Evolutionary conservation across 805 yeast genomes (phyloP).

Genomic region (Starmerella scarabaei): DNA sequence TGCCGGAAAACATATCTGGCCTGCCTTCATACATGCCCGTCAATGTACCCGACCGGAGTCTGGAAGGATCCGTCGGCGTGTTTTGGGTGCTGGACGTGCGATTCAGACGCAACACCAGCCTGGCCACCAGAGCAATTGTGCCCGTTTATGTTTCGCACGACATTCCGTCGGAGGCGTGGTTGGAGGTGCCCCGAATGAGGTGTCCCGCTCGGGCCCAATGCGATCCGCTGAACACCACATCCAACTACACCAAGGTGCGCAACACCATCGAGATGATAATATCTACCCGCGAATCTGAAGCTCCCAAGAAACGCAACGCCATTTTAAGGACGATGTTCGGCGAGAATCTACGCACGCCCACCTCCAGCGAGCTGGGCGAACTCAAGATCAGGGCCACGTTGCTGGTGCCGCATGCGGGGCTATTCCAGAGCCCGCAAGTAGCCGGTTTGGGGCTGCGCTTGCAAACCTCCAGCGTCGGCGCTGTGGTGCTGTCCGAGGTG

Average conservation of each 20-base stretch:
- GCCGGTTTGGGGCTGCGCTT: constrained; percentile 2
- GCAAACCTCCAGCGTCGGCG: background rate
- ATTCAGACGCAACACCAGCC: background rate
- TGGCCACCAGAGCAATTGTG: background rate
- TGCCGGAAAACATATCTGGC: background rate
- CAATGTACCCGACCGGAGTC: background rate
- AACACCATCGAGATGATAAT: background rate
- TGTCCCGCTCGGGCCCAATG: background rate
- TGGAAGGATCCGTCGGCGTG: background rate
- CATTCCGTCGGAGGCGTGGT: background rate
- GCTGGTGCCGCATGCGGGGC: constrained; percentile 4
- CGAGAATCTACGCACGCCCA: constrained; percentile 3
- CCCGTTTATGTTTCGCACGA: background rate
- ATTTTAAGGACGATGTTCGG: constrained; percentile 5
- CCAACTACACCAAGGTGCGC: background rate
- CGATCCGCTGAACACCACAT: too few relatives aligned
- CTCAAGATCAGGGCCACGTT: background rate
- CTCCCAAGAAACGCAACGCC: constrained; percentile 2
- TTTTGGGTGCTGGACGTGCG: background rate
- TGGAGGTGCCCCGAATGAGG: background rate
- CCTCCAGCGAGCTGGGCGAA: constrained; percentile 6
- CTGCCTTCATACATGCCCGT: background rate
- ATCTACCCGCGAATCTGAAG: background rate
- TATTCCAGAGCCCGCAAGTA: constrained; percentile 10
- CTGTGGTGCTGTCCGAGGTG: constrained; percentile 3